These are phyloP conservation scores for Penicillium alfredii DNA, from an alignment of 495 filamentous ascomycete species.

Conservation along the genomic window DNA sequence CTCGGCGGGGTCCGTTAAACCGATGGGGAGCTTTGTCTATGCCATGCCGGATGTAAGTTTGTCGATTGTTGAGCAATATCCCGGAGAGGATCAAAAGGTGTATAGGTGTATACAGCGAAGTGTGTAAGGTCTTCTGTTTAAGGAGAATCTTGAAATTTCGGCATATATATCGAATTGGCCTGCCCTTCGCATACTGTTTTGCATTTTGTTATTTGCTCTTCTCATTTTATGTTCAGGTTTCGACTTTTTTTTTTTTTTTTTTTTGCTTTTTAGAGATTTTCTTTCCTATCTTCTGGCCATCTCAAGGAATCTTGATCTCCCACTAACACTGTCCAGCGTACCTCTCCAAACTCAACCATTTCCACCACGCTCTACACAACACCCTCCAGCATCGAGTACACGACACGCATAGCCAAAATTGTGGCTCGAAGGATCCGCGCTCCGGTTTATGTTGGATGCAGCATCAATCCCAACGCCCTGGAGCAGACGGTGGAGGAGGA, in stretches of 20 bases:
- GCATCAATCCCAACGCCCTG: constrained; percentile 51
- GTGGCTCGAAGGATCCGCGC: constrained; percentile 61
- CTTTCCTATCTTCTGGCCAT: background rate
- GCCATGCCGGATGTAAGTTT: constrained; percentile 76
- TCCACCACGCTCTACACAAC: constrained; percentile 75
- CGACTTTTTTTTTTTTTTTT: too few species aligned
- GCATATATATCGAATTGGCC: too few species aligned
- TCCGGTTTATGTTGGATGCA: constrained; percentile 82
- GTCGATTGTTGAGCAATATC: background rate
- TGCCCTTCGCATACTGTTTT: too few species aligned
- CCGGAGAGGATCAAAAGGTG: too few species aligned
- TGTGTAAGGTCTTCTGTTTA: too few species aligned
- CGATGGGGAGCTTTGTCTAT: constrained; percentile 74
- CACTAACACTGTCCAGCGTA: constrained; percentile 26
- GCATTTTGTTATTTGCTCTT: too few species aligned
- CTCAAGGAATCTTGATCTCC: too few species aligned
- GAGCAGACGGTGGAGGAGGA: constrained; percentile 85
- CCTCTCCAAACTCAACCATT: constrained; percentile 39
- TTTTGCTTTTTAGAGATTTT: too few species aligned
- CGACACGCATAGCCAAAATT: constrained; percentile 76
- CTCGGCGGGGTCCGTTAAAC: constrained; percentile 31
- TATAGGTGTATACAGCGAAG: too few species aligned
- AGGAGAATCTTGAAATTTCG: too few species aligned
- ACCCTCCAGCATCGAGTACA: constrained; percentile 74
- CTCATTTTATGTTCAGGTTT: too few species aligned